Evolutionary conservation across 352 stramenopile species (phyloP), one percentile per base, ranked within the genome.

Genomic region (Globisporangium iwayamae): DNA sequence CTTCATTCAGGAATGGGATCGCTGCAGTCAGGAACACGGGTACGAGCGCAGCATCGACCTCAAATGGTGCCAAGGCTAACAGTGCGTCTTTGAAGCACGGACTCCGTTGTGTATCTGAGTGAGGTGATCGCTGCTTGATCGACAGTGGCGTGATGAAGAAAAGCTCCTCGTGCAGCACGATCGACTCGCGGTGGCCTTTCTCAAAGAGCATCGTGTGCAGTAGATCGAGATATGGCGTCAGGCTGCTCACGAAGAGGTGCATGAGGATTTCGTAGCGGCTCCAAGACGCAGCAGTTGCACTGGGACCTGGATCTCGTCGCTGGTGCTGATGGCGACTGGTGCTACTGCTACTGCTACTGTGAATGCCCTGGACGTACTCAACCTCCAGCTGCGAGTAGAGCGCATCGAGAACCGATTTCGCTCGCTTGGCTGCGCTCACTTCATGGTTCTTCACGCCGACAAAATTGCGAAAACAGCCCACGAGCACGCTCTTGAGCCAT

Each of bases 191-290:
- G 56, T 82, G 71, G 0, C 76, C 66, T 55, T 66, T 67, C 41
- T 83, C 69, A 52, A 90, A 91, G 4, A 91, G 14, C 66, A 75
- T 74, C 16, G 58, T 56, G 25, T 88, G 78, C 5, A 91, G 56
- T 0, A 79, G 50, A 50, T 78, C 70, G 18, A 91, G 63, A 48
- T 90, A 89, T 14, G 80, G 83, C 43, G 25, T 65, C 45, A 91
- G 14, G 0, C 79, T 56, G 1, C 68, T 66, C 38, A 71, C 57
- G 62, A 90, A 89, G 14, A 91, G 30, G 28, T 78, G 60, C 1
- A 78, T 60, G 1, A 90, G 56, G 30, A 87, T 63, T 28, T 79
- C 67, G n/a, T 76, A 88, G 20, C 69, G 70, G 48, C 71, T 73
- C 66, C 76, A 76, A 7, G 36, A 41, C 36, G 22, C 50, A 11